Evolutionary conservation across 2,329 filamentous ascomycete species (phyloP), one percentile per base, ranked within the genome.

Genomic region (Dactylellina sp.): DNA sequence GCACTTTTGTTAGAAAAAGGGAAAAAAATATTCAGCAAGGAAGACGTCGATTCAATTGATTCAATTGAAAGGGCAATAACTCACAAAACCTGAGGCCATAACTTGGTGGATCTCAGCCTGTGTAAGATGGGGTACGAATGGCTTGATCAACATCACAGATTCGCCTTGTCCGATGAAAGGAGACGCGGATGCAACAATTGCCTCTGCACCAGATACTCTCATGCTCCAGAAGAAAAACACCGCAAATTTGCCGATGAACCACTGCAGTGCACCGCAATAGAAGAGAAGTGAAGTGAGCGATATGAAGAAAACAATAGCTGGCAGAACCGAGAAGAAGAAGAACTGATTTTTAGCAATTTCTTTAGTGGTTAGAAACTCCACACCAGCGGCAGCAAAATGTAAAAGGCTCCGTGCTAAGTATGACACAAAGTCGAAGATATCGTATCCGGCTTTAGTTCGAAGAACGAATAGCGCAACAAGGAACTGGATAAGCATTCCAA

Each of bases 131-230:
- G 91, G 84, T 50, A 97, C 88, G 81, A 96, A 97, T 0, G 92
- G 92, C 62, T 89, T 89, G 81, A 97, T 92, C 79, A 97, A 84
- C 91, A 97, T 96, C 72, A 92, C 92, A 22, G 91, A 95, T 84
- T 97, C 93, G 79, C 93, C 93, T 83, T 96, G 93, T 7, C 93
- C 93, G 79, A 97, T 95, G 82, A 97, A 97, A 7, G 93, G 93
- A 0, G 93, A 96, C 7, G 93, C 93, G 35, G 93, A 91, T 35
- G 93, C 93, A 70, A 97, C 93, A 55, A 97, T 91, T n/a, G 93
- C 92, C 82, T 97, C 93, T 49, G 92, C 92, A 75, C 93, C 93
- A 2, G 92, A 96, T 4, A 97, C 92, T 57, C 88, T 86, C 82
- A 97, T 89, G 47, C 85, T 86, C 90, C 92, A 96, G 86, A 94